Evolutionary conservation across 768 basidiomycete genomes (phyloP).

Genomic region (Suillus hirtellus): DNA sequence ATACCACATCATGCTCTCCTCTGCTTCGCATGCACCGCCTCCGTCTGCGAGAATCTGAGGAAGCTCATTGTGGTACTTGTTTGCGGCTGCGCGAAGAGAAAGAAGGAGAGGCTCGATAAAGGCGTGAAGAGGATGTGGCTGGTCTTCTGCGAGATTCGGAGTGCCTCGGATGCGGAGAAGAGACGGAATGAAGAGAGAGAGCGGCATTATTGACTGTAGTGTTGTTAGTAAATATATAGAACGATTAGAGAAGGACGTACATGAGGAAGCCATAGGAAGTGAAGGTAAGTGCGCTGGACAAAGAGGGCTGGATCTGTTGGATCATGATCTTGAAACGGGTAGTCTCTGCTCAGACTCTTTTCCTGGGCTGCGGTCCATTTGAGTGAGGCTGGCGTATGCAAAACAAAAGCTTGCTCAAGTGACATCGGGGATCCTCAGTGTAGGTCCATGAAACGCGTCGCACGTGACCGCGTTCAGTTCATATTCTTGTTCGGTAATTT

Average conservation of each 20-base stretch:
- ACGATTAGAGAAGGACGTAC: slow-evolving; percentile 35
- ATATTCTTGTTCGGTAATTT: no score
- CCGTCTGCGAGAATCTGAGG: slow-evolving; percentile 57
- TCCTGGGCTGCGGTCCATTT: slow-evolving; percentile 64
- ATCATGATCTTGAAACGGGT: slow-evolving; percentile 47
- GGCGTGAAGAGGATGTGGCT: slow-evolving; percentile 56
- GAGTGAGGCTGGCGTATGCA: slow-evolving; percentile 25
- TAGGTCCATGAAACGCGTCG: not conserved
- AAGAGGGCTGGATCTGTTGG: slow-evolving; percentile 55
- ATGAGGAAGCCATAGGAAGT: slow-evolving; percentile 79
- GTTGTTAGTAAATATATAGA: slow-evolving; percentile 14
- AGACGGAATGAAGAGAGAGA: slow-evolving; percentile 57
- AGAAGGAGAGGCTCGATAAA: slow-evolving; percentile 64
- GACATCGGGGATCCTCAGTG: not conserved
- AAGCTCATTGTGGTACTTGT: slow-evolving; percentile 67
- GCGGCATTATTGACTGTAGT: slow-evolving; percentile 70
- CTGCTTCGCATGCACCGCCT: slow-evolving; percentile 61
- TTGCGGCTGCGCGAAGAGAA: slow-evolving; percentile 50
- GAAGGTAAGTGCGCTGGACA: slow-evolving; percentile 65
- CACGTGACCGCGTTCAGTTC: not conserved
- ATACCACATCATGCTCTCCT: slow-evolving; percentile 80
- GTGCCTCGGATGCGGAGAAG: slow-evolving; percentile 49
- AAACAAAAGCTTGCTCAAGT: slow-evolving; percentile 20
- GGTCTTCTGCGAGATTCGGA: slow-evolving; percentile 24
- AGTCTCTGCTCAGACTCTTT: slow-evolving; percentile 54